These are phyloP conservation scores for Puccinia hordei DNA, from an alignment of 1,284 basidiomycete genomes.

Conservation along the genomic window DNA sequence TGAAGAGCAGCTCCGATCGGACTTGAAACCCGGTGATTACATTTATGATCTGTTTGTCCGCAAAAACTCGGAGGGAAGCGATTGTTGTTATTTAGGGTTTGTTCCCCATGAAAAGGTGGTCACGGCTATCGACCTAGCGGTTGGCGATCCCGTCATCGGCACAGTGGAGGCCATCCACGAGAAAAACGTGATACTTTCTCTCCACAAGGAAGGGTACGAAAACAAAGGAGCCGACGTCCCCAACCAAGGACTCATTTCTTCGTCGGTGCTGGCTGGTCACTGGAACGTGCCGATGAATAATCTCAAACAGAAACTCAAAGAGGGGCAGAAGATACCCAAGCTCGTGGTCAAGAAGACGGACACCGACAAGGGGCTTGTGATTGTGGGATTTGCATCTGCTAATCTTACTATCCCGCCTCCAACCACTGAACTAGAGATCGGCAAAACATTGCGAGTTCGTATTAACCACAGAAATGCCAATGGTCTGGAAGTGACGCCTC, in stretches of 20 bases:
- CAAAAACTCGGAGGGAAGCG: conserved; percentile 55
- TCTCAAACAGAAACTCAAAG: conserved; percentile 69
- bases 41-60: conserved; percentile 56
- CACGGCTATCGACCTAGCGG: conserved; percentile 65
- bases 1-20: conserved; percentile 54
- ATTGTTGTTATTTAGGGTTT: conserved; percentile 53
- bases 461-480: conserved; percentile 11
- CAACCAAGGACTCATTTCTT: conserved; percentile 71
- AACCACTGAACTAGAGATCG: background rate
- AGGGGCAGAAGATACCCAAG: conserved; percentile 73
- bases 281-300: conserved; percentile 71
- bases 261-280: conserved; percentile 83
- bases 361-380: conserved; percentile 79
- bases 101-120: background rate
- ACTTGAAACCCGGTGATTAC: conserved; percentile 55
- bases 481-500: conserved; percentile 30
- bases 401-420: conserved; percentile 1
- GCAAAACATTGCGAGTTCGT: conserved; percentile 7
- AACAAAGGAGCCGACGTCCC: conserved; percentile 58
- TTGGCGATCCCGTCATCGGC: conserved; percentile 74
- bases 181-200: conserved; percentile 73
- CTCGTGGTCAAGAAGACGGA: conserved; percentile 88
- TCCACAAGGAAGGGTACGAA: conserved; percentile 68
- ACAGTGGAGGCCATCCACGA: conserved; percentile 76
- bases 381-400: conserved; percentile 66